Evolutionary conservation across 345 rosid genomes (phyloP).

Genomic region (Sisymbrium irio): DNA sequence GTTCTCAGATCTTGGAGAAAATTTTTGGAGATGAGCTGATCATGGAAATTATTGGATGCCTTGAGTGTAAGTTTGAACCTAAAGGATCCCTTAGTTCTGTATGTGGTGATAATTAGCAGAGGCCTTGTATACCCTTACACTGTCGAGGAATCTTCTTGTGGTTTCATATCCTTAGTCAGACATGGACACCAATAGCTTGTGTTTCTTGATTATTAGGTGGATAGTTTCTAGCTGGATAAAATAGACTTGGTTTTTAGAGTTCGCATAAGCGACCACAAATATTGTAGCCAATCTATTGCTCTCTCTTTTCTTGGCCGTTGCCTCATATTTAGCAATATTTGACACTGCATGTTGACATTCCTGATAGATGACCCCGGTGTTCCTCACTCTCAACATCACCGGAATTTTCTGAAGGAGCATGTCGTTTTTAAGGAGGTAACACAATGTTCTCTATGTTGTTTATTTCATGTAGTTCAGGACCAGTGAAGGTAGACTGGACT

Average conservation of each 20-base stretch:
- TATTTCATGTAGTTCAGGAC: slow-evolving; percentile 6
- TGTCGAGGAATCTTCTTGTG: background rate
- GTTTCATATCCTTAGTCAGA: slow-evolving; percentile 18
- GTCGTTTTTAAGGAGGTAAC: slow-evolving; percentile 95
- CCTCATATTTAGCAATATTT: slow-evolving; percentile 14
- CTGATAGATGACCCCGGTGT: slow-evolving; percentile 87
- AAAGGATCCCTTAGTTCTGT: background rate
- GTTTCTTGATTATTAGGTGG: slow-evolving; percentile 11
- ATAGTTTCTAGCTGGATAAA: background rate
- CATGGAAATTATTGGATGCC: slow-evolving; percentile 96
- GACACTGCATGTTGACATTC: slow-evolving; percentile 7
- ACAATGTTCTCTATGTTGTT: background rate
- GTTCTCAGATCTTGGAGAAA: slow-evolving; percentile 87
- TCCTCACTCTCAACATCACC: slow-evolving; percentile 73
- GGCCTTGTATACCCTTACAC: background rate
- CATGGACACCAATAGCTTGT: background rate
- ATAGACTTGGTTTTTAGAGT: slow-evolving; percentile 10
- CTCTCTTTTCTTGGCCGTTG: slow-evolving; percentile 7
- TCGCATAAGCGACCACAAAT: background rate
- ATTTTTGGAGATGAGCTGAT: slow-evolving; percentile 93
- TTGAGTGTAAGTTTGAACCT: slow-evolving; percentile 71
- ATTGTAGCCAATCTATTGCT: background rate
- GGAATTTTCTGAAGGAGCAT: slow-evolving; percentile 84
- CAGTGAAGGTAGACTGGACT: background rate
- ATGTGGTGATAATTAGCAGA: slow-evolving; percentile 1